Evolutionary conservation across 2,329 filamentous ascomycete genomes (phyloP).

Genomic region (Arthrobotrys pseudoclavata): DNA sequence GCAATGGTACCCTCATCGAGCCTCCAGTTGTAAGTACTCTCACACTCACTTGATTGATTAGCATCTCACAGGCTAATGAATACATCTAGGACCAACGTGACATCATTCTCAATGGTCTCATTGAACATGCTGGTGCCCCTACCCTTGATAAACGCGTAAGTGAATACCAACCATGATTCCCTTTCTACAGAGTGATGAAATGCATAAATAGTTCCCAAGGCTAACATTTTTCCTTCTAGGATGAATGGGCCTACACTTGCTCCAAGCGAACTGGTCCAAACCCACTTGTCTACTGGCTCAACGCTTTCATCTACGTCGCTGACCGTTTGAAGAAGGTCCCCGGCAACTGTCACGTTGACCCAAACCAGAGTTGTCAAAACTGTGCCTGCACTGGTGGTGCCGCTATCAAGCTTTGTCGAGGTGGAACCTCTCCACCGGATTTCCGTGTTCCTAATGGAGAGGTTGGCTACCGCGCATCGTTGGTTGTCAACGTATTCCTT

Average conservation of each 20-base stretch:
- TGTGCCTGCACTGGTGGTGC: conserved; percentile 27
- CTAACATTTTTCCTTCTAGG: conserved; percentile 28
- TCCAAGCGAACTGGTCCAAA: conserved; percentile 11
- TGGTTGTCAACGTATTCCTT: not conserved
- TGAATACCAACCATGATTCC: not conserved
- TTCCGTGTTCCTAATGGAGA: conserved; percentile 13
- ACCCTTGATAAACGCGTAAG: not conserved
- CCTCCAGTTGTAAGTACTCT: conserved; percentile 7
- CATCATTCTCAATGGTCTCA: not conserved
- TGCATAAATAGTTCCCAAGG: not conserved
- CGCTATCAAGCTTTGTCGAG: conserved; percentile 40
- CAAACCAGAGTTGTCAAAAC: conserved; percentile 4
- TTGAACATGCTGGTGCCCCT: not conserved
- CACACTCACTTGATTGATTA: not conserved
- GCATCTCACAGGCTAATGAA: not conserved
- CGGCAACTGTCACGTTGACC: not conserved
- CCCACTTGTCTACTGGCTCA: conserved; percentile 15
- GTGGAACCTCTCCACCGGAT: not conserved
- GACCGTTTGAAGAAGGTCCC: conserved; percentile 1
- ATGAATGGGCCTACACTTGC: conserved; percentile 36
- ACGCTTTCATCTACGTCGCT: conserved; percentile 9
- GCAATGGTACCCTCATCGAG: not conserved
- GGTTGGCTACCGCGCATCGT: not conserved
- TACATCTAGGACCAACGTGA: not conserved
- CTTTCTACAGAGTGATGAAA: not conserved